Percentiles rank a stretch among this genome's conserved stretches.
Conservation (phyloP, 805 yeast species). For the Saturnispora silvae region DNA sequence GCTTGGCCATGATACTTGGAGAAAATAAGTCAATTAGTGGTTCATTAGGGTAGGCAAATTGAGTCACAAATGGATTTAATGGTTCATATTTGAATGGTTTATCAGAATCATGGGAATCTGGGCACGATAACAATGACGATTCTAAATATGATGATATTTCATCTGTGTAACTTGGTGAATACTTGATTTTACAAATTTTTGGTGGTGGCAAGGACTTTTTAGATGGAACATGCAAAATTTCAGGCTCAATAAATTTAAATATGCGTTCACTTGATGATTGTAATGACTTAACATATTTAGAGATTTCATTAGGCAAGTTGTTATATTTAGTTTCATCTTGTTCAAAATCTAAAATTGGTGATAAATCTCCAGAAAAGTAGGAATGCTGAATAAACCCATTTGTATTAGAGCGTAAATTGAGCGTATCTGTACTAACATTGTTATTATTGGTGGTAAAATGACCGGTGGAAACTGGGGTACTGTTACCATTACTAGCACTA, state of each 20-base stretch:
- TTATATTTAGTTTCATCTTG: conserved; percentile 15
- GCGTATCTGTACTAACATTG: background rate
- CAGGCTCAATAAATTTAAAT: conserved; percentile 10
- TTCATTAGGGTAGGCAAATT: conserved; percentile 81
- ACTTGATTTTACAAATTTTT: conserved; percentile 31
- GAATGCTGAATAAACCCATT: conserved; percentile 1
- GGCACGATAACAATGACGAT: conserved; percentile 76
- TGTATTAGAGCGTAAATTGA: background rate
- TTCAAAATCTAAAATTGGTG: conserved; percentile 1
- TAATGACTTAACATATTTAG: conserved; percentile 18
- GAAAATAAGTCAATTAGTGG: conserved; percentile 61
- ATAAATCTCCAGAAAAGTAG: conserved; percentile 3
- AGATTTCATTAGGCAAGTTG: conserved; percentile 21
- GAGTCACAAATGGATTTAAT: conserved; percentile 77
- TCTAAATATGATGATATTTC: conserved; percentile 57
- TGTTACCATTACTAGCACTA: background rate
- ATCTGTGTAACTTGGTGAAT: conserved; percentile 41
- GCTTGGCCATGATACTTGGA: conserved; percentile 49
- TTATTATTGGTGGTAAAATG: background rate
- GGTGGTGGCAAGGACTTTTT: conserved; percentile 5
- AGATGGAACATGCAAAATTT: conserved; percentile 7
- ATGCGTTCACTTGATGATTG: conserved; percentile 26
- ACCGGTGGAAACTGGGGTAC: background rate
- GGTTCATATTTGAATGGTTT: conserved; percentile 67
- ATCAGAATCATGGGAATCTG: conserved; percentile 88